Conservation (phyloP, 495 filamentous ascomycete genomes). For the Xanthoparmelia taractica region DNA sequence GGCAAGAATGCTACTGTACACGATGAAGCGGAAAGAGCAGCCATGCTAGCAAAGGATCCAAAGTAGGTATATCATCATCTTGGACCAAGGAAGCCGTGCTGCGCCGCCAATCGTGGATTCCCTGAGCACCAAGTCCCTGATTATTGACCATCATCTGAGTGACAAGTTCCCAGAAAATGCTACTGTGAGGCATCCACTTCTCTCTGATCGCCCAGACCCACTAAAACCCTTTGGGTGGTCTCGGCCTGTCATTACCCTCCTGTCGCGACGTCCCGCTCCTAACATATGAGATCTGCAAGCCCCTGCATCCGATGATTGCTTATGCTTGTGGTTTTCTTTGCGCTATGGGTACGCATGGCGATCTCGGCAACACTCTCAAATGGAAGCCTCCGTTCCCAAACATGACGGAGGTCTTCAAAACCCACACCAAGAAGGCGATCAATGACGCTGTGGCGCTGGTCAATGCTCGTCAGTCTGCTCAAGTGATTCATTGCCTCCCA, state of each 20-base stretch:
- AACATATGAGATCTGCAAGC: conserved; percentile 48
- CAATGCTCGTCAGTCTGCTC: conserved; percentile 40
- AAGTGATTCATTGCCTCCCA: background rate
- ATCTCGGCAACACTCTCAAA: conserved; percentile 49
- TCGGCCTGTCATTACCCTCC: conserved; percentile 50
- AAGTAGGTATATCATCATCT: conserved; percentile 48
- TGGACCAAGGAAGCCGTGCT: conserved; percentile 51
- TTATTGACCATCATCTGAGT: conserved; percentile 54
- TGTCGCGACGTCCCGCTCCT: conserved; percentile 49
- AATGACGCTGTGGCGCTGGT: conserved; percentile 49
- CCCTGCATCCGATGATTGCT: conserved; percentile 38
- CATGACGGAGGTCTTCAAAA: conserved; percentile 47
- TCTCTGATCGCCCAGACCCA: too few relatives aligned
- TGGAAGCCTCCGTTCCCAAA: conserved; percentile 53
- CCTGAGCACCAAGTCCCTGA: conserved; percentile 34
- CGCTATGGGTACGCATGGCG: conserved; percentile 52
- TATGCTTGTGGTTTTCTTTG: conserved; percentile 45
- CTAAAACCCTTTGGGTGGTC: conserved; percentile 29
- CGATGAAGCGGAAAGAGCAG: conserved; percentile 36
- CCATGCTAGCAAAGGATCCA: conserved; percentile 40
- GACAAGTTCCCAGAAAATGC: conserved; percentile 45
- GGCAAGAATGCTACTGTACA: conserved; percentile 46
- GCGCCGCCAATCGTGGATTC: conserved; percentile 41
- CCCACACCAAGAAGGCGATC: conserved; percentile 47
- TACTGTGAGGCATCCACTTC: conserved; percentile 9